A percentile compares a stretch with the other conserved stretches of the same genome.
These are phyloP conservation scores for Daldinia sp. DNA, from an alignment of 2,329 filamentous ascomycete genomes.

Conservation along the genomic window DNA sequence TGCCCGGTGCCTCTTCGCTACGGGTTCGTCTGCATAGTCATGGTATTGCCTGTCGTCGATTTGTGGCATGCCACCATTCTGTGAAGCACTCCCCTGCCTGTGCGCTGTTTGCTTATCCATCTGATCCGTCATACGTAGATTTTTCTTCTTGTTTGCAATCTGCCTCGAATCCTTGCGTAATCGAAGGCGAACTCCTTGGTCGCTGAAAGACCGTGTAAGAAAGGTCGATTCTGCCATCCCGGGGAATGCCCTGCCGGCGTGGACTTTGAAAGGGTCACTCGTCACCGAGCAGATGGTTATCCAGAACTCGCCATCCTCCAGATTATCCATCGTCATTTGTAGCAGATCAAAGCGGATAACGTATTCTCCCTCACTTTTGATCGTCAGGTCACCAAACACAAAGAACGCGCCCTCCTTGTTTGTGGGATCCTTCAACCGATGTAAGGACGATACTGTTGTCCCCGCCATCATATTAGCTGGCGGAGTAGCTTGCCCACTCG, in stretches of 20 bases:
- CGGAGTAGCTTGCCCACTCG: constrained; percentile 50
- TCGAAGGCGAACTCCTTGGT: constrained; percentile 84
- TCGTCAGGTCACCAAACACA: constrained; percentile 87
- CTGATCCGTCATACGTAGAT: constrained; percentile 41
- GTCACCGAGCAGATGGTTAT: constrained; percentile 45
- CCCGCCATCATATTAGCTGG: constrained; percentile 68
- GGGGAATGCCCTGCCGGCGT: constrained; percentile 73
- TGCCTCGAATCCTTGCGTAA: constrained; percentile 82
- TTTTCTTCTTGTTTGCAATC: constrained; percentile 58
- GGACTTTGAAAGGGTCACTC: constrained; percentile 70
- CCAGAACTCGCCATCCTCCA: constrained; percentile 39
- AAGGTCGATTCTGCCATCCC: constrained; percentile 84
- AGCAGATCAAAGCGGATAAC: constrained; percentile 80
- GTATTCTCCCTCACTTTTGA: constrained; percentile 76
- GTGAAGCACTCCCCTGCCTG: constrained; percentile 30
- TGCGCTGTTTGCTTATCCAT: constrained; percentile 36
- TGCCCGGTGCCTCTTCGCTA: constrained; percentile 40
- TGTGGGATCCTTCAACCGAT: constrained; percentile 79
- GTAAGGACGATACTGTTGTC: constrained; percentile 80
- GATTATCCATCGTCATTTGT: constrained; percentile 60
- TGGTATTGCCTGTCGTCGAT: constrained; percentile 40
- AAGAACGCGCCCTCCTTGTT: constrained; percentile 86
- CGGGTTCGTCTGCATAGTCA: constrained; percentile 40
- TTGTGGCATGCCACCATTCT: constrained; percentile 40
- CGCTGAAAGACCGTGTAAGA: constrained; percentile 82